phyloP scores from a whole-genome alignment of 371 early-diverging fungal species.

The Rhizomucor pusillus region DNA sequence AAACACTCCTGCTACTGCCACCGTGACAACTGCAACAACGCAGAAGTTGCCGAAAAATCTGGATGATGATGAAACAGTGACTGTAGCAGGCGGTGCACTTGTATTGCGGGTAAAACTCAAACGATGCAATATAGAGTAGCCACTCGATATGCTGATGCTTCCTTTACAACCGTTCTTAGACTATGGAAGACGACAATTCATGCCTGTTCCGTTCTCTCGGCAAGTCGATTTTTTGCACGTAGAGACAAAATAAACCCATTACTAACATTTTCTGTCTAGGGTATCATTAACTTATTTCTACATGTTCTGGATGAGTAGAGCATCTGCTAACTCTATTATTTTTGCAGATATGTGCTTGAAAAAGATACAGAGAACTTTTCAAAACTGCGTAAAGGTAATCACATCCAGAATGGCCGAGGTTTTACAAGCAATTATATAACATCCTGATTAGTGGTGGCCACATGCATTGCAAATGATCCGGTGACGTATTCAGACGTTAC shows the following conservation, averaged over 20 bases:
- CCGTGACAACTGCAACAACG: not conserved
- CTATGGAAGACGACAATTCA: slow-evolving; percentile 54
- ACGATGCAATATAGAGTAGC: too few relatives aligned
- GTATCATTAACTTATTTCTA: too few relatives aligned
- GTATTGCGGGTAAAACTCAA: slow-evolving; percentile 12
- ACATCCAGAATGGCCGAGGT: not conserved
- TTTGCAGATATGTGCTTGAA: slow-evolving; percentile 35
- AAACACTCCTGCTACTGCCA: not conserved
- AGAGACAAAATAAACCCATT: too few relatives aligned
- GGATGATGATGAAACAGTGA: slow-evolving; percentile 5
- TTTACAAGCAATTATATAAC: too few relatives aligned
- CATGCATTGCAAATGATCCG: slow-evolving; percentile 17
- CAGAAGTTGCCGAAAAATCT: slow-evolving; percentile 1
- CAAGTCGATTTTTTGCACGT: slow-evolving; percentile 10
- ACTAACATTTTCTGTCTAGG: too few relatives aligned
- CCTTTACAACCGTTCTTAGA: slow-evolving; percentile 30
- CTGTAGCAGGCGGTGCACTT: slow-evolving; percentile 9
- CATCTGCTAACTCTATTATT: not conserved
- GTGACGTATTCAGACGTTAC: slow-evolving; percentile 19
- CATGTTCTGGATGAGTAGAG: not conserved
- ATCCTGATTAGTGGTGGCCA: slow-evolving; percentile 12
- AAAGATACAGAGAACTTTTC: slow-evolving; percentile 20
- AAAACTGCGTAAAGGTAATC: slow-evolving; percentile 39
- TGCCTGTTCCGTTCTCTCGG: slow-evolving; percentile 55
- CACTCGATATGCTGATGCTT: too few relatives aligned